These are phyloP conservation scores for Byssothecium circinans DNA, from an alignment of 2,329 filamentous ascomycete genomes.

Conservation along the genomic window DNA sequence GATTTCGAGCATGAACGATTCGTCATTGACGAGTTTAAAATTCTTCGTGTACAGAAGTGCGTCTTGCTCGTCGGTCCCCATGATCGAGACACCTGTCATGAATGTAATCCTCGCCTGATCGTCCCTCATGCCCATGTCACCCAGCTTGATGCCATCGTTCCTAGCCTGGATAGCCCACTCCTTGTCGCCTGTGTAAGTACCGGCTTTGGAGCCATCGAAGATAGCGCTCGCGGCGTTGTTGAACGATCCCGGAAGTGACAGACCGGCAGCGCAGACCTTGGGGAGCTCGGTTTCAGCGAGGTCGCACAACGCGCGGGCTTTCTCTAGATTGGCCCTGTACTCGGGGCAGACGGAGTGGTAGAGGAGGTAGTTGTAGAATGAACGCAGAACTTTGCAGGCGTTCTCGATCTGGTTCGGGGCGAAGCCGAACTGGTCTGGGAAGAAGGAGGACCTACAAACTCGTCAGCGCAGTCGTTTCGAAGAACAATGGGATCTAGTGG, in stretches of 20 bases:
- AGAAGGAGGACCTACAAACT: constrained; percentile 55
- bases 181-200: constrained; percentile 45
- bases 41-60: constrained; percentile 25
- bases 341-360: constrained; percentile 87
- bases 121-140: constrained; percentile 45
- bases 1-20: constrained; percentile 41
- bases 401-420: constrained; percentile 55
- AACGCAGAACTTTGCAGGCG: constrained; percentile 70
- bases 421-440: constrained; percentile 58
- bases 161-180: constrained; percentile 45
- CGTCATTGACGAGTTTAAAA: constrained; percentile 22
- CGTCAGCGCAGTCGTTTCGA: constrained; percentile 12
- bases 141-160: constrained; percentile 18
- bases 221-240: constrained; percentile 73
- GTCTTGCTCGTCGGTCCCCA: constrained; percentile 49
- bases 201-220: constrained; percentile 60
- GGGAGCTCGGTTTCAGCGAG: constrained; percentile 68
- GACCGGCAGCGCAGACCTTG: constrained; percentile 55
- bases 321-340: constrained; percentile 66
- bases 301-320: constrained; percentile 68
- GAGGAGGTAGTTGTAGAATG: constrained; percentile 86
- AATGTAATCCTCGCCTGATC: constrained; percentile 55
- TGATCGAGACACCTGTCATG: constrained; percentile 53
- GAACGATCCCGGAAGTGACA: constrained; percentile 72
- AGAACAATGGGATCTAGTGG: constrained; percentile 18